Evolutionary conservation across 1,139 yeast genomes (phyloP).

Genomic region (Taphrina confusa): DNA sequence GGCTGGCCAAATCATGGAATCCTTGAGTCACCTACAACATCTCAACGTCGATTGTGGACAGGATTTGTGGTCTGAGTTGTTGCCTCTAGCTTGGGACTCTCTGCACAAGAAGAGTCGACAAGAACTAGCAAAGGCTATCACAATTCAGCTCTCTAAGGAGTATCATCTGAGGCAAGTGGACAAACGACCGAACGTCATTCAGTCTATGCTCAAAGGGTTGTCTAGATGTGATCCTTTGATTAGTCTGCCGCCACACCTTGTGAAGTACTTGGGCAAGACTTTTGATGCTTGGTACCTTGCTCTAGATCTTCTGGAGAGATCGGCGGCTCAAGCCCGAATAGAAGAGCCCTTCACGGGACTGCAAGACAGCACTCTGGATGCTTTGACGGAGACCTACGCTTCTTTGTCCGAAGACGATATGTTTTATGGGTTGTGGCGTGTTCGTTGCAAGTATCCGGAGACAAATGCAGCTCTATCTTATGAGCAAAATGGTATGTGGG

Average conservation of each 20-base stretch:
- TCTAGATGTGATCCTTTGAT: constrained; percentile 61
- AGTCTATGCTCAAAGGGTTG: constrained; percentile 78
- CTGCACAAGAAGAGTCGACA: constrained; percentile 77
- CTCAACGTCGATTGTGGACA: constrained; percentile 79
- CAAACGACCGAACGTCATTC: constrained; percentile 81
- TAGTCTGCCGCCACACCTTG: constrained; percentile 90
- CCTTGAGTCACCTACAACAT: constrained; percentile 79
- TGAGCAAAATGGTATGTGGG: constrained; percentile 96
- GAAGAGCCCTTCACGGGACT: constrained; percentile 64
- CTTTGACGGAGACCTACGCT: constrained; percentile 84
- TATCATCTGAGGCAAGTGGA: constrained; percentile 89
- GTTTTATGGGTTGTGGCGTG: constrained; percentile 97
- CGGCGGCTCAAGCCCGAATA: constrained; percentile 43
- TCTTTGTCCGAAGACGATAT: constrained; percentile 89
- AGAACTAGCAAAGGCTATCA: constrained; percentile 78
- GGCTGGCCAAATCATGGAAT: constrained; percentile 64
- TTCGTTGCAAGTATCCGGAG: constrained; percentile 90
- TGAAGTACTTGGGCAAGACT: constrained; percentile 82
- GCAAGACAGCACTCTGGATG: constrained; percentile 85
- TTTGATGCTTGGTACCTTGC: constrained; percentile 93
- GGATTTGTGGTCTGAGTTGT: constrained; percentile 78
- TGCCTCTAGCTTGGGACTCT: constrained; percentile 75
- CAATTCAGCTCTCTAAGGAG: constrained; percentile 79
- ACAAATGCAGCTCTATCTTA: constrained; percentile 89
- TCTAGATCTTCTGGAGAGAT: constrained; percentile 73